phyloP scores from a whole-genome alignment of 192 early-diverging fungal species.

The Oehlia diaphana region DNA sequence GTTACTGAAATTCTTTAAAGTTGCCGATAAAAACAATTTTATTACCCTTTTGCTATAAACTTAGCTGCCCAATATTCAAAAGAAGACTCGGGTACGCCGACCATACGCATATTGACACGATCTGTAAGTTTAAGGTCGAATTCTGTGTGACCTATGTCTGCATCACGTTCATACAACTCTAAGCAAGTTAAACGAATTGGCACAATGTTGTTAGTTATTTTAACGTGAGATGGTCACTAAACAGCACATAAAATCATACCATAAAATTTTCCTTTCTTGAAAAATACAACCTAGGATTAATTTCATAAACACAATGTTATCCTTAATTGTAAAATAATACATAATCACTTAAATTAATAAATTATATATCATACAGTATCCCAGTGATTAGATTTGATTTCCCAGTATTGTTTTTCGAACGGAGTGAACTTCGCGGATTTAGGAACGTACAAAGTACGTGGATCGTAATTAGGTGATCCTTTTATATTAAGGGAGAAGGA shows the following conservation, averaged over 20 bases:
- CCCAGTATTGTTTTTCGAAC: constrained; percentile 99
- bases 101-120: constrained; percentile 99
- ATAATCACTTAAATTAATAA: neutral
- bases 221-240: neutral
- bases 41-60: constrained; percentile 91
- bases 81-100: constrained; percentile 90
- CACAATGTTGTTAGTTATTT: neutral
- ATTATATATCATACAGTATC: constrained; percentile 63
- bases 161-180: constrained; percentile 99
- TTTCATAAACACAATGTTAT: neutral
- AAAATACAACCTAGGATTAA: constrained; percentile 72
- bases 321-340: neutral
- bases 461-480: constrained; percentile 84
- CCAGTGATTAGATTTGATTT: constrained; percentile 93
- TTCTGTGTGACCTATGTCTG: constrained; percentile 91
- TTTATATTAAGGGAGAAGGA: neutral
- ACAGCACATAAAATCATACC: constrained; percentile 33
- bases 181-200: constrained; percentile 24
- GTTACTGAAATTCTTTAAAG: neutral
- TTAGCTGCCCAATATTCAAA: constrained; percentile 96
- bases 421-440: constrained; percentile 76
- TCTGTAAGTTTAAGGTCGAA: constrained; percentile 97
- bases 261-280: constrained; percentile 99
- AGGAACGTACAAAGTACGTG: constrained; percentile 87
- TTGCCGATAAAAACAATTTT: neutral